phyloP scores from a whole-genome alignment of 2,329 filamentous ascomycete species.

The Fusarium virguliforme region DNA sequence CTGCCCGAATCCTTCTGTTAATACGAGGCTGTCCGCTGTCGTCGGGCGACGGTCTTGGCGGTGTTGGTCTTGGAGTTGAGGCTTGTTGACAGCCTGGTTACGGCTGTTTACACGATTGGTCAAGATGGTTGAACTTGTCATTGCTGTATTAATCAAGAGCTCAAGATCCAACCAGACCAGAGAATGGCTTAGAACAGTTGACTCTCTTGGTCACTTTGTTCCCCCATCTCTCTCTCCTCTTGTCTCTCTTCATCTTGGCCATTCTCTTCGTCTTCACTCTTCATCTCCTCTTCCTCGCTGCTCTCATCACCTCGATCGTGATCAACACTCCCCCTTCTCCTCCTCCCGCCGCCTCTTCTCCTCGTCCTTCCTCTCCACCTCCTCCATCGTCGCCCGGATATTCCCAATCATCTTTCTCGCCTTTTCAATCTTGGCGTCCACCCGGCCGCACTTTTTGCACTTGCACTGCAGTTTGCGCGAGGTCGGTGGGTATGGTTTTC shows the following conservation, averaged over 20 bases:
- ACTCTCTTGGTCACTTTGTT: neutral
- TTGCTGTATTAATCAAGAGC: neutral
- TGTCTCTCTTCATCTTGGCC: neutral
- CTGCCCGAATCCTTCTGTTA: slow-evolving; percentile 4
- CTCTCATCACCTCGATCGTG: neutral
- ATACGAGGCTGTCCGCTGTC: slow-evolving; percentile 5
- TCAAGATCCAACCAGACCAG: neutral
- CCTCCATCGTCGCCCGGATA: slow-evolving; percentile 24
- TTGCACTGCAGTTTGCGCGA: slow-evolving; percentile 39
- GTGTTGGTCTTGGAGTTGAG: neutral
- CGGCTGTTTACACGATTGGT: neutral
- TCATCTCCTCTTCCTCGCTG: neutral
- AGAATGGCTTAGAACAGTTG: neutral
- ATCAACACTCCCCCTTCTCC: neutral
- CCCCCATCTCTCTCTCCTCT: neutral
- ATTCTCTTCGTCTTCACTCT: neutral
- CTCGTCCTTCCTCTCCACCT: slow-evolving; percentile 11
- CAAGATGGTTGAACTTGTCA: neutral
- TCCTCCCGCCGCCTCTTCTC: slow-evolving; percentile 17
- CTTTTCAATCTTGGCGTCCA: slow-evolving; percentile 39
- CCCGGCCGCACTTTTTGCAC: slow-evolving; percentile 48
- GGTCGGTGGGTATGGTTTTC: slow-evolving; percentile 46
- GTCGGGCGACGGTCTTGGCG: slow-evolving; percentile 6
- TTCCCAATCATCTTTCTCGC: slow-evolving; percentile 38
- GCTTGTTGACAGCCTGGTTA: neutral